Conservation (phyloP, 2,329 filamentous ascomycete genomes). For the Colletotrichum sidae region DNA sequence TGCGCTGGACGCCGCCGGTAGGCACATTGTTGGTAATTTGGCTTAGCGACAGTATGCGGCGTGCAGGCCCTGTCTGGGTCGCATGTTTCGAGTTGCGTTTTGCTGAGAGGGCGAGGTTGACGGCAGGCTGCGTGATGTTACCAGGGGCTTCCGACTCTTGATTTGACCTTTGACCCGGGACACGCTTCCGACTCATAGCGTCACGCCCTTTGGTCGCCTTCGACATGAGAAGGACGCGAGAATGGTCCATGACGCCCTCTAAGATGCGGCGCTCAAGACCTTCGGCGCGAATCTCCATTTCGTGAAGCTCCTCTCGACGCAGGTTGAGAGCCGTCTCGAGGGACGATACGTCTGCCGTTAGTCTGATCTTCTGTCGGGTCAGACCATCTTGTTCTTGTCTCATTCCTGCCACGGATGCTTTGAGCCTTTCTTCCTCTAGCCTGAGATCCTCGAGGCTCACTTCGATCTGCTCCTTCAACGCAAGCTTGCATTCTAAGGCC, state of each 20-base stretch:
- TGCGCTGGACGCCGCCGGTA: conserved; percentile 75
- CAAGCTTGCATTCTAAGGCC: conserved; percentile 80
- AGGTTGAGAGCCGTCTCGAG: conserved; percentile 91
- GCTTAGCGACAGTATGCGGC: conserved; percentile 89
- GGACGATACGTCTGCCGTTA: conserved; percentile 88
- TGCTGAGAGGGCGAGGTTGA: conserved; percentile 66
- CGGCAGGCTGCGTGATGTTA: conserved; percentile 46
- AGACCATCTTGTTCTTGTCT: conserved; percentile 80
- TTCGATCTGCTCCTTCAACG: conserved; percentile 73
- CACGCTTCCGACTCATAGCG: conserved; percentile 70
- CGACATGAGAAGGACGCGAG: conserved; percentile 85
- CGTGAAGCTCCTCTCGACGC: conserved; percentile 88
- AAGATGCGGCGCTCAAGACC: conserved; percentile 91
- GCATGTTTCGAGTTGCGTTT: conserved; percentile 60
- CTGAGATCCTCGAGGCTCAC: conserved; percentile 63
- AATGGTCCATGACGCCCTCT: conserved; percentile 96
- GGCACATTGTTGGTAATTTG: conserved; percentile 85
- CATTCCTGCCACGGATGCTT: conserved; percentile 67
- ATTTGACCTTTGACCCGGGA: conserved; percentile 57
- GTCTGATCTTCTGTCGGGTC: conserved; percentile 79
- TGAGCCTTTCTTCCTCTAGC: conserved; percentile 65
- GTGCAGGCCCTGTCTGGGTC: conserved; percentile 67
- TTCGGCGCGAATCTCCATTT: conserved; percentile 92
- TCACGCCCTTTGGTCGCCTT: conserved; percentile 68
- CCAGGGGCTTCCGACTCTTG: conserved; percentile 40